These are phyloP conservation scores for Ustilago cynodontis DNA, from an alignment of 1,284 basidiomycete species.

Conservation along the genomic window DNA sequence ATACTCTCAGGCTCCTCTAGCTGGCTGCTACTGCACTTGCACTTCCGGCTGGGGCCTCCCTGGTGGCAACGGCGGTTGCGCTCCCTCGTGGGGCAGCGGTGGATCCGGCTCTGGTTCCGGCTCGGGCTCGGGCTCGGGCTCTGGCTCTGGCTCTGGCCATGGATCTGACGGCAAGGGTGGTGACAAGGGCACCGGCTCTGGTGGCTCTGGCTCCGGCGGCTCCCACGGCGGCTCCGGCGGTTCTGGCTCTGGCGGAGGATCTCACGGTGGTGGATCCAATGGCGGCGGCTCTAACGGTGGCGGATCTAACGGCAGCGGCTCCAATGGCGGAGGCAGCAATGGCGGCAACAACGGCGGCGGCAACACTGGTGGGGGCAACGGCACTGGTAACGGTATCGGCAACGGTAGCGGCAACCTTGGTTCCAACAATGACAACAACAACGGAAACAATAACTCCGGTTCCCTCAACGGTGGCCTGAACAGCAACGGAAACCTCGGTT, in stretches of 20 bases:
- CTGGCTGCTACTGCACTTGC: conserved; percentile 42
- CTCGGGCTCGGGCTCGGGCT: conserved; percentile 12
- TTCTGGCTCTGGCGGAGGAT: conserved; percentile 10
- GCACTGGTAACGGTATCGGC: conserved; percentile 9
- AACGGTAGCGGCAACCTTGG: conserved; percentile 14
- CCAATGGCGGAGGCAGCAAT: conserved; percentile 5
- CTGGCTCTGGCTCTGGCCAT: too few relatives aligned
- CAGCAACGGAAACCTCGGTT: conserved; percentile 25
- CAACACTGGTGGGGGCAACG: conserved; percentile 13
- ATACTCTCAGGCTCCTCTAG: conserved; percentile 38
- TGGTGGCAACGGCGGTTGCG: conserved; percentile 6
- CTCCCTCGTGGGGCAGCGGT: background rate
- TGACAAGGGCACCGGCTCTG: conserved; percentile 10
- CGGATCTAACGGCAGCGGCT: conserved; percentile 7
- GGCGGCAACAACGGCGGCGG: background rate
- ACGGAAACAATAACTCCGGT: conserved; percentile 20
- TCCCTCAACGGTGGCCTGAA: conserved; percentile 7
- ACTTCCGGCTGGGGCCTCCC: conserved; percentile 24
- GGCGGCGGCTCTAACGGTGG: conserved; percentile 5
- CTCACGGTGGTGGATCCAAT: conserved; percentile 7
- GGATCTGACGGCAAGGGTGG: background rate
- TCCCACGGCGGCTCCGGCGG: conserved; percentile 6
- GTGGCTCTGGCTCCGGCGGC: conserved; percentile 17
- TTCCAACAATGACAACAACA: conserved; percentile 11
- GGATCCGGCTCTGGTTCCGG: conserved; percentile 12